Evolutionary conservation across 305 asterid species (phyloP).

Genomic region (Plantago lanceolata): DNA sequence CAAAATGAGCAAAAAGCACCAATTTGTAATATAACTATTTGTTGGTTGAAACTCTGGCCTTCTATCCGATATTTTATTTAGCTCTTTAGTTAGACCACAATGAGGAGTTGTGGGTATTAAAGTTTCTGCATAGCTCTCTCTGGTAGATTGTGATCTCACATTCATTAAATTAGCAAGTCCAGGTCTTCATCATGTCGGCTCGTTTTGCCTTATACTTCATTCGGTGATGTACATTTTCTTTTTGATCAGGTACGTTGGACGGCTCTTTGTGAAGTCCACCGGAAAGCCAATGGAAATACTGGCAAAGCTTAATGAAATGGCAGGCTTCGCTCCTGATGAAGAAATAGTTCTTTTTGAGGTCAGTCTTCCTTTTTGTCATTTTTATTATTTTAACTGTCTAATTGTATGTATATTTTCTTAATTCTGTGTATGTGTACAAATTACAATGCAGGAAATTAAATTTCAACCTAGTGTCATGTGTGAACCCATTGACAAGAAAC

Average conservation of each 20-base stretch:
- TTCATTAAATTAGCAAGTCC: background rate
- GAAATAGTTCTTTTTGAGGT: slow-evolving; percentile 83
- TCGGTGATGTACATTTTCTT: background rate
- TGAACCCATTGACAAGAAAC: slow-evolving; percentile 59
- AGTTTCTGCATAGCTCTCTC: background rate
- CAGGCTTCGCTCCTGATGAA: slow-evolving; percentile 66
- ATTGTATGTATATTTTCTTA: slow-evolving; percentile 13
- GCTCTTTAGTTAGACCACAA: background rate
- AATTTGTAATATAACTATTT: background rate
- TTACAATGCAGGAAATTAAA: slow-evolving; percentile 61
- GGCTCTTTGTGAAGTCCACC: slow-evolving; percentile 58
- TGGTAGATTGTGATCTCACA: background rate
- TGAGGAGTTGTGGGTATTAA: slow-evolving; percentile 1
- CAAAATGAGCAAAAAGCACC: background rate
- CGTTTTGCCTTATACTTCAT: background rate
- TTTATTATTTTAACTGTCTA: too few species aligned
- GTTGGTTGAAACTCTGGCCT: background rate
- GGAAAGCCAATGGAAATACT: slow-evolving; percentile 60
- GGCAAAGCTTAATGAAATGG: slow-evolving; percentile 59
- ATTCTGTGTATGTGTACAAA: slow-evolving; percentile 9
- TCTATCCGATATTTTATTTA: background rate
- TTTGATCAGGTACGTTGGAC: slow-evolving; percentile 56
- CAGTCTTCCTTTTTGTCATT: too few species aligned
- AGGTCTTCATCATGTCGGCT: background rate
- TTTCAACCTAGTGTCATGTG: slow-evolving; percentile 73